Percentiles rank a stretch among this genome's conserved stretches.
Evolutionary conservation across 805 yeast genomes (phyloP).

Genomic region (Cyberlindnera galapagoensis): DNA sequence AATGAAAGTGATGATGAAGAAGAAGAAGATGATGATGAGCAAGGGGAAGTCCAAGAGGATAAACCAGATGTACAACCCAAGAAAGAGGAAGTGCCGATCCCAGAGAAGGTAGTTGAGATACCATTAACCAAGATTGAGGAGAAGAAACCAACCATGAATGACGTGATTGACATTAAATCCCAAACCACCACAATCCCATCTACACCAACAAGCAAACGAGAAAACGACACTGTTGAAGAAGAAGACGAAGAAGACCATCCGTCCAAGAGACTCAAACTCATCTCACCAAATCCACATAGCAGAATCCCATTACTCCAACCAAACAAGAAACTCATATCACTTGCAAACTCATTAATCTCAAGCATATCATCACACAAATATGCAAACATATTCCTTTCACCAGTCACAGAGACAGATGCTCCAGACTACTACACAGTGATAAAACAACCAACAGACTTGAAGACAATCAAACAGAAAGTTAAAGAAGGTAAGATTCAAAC

Average conservation of each 20-base stretch:
- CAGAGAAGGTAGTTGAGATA: too few species aligned
- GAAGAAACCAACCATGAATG: background rate
- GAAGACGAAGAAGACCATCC: constrained; percentile 9
- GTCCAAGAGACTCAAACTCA: constrained; percentile 16
- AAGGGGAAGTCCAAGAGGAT: constrained; percentile 5
- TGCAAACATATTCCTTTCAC: constrained; percentile 67
- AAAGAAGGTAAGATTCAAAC: constrained; percentile 50
- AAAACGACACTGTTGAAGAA: background rate
- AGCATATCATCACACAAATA: constrained; percentile 65
- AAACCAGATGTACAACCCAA: constrained; percentile 1
- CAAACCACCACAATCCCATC: too few species aligned
- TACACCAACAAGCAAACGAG: constrained; percentile 5
- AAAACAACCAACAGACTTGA: constrained; percentile 60
- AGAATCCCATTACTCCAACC: constrained; percentile 11
- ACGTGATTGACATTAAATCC: background rate
- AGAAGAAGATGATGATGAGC: background rate
- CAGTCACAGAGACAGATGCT: constrained; percentile 62
- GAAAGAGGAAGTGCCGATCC: constrained; percentile 5
- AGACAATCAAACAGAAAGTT: constrained; percentile 50
- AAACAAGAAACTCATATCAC: constrained; percentile 51
- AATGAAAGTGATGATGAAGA: constrained; percentile 1
- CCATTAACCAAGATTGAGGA: constrained; percentile 2
- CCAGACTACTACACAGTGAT: constrained; percentile 61
- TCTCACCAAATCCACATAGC: constrained; percentile 16
- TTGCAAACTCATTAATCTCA: constrained; percentile 55